Base-by-base conservation (phyloP, 345 rosid species). In the Rhizophora mangle region DNA sequence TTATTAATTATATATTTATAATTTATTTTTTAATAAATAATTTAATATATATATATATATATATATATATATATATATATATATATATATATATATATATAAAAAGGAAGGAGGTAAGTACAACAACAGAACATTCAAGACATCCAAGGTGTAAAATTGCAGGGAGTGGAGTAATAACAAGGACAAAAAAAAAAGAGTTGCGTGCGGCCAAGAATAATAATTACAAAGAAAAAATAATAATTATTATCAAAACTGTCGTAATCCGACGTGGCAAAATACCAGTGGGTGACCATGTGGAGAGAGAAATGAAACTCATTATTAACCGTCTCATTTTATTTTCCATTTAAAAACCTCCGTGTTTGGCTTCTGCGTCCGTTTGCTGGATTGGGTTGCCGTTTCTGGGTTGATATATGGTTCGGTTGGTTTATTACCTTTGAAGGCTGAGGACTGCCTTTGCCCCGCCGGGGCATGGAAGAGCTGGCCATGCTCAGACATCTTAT, bases 401-500 rank as follows among this genome's bases (percentile, higher is more conserved):
- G 60, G 62, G 32, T 6, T 19, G 46, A 68, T 58, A 7, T 34
- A 34, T 34, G 37, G 37, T 34, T 34, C 37, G 37, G 37, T 34
- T 34, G 37, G 37, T 11, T 43, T 43, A 43, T 43, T 43, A 13
- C 10, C 16, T 43, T 43, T 43, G 49, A 43, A 15, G 49, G 49
- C 49, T 15, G 19, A 43, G 49, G 49, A 43, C 49, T 5, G 49
- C 49, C 19, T 43, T n/a, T 27, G 2, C 18, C 32, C 34, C 52
- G 58, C 65, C 49, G 84, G 83, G 87, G 88, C 84, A 93, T 93
- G 98, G 96, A 88, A 87, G 96, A 80, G 81, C 85, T 91, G 82
- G 88, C 90, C 93, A 85, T 91, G 98, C 95, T 94, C 66, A 86
- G 97, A 86, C 98, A 91, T 74, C 86, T 94, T 68, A 88, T 94